These are phyloP conservation scores for Fonsecaea erecta DNA, from an alignment of 2,329 filamentous ascomycete genomes.

Conservation along the genomic window DNA sequence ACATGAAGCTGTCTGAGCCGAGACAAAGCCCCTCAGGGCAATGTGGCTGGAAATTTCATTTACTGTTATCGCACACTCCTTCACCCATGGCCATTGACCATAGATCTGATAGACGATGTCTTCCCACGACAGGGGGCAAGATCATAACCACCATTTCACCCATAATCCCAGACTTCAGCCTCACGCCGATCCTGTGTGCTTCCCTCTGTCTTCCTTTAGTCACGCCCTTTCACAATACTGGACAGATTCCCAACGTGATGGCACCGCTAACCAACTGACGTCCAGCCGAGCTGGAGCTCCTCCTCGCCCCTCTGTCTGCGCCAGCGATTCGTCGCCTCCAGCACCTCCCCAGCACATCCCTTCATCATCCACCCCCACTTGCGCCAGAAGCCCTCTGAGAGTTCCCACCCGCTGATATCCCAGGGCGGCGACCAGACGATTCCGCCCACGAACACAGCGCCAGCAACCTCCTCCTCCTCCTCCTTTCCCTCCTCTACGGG, in stretches of 20 bases:
- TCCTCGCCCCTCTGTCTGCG: conserved; percentile 29
- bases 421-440: conserved; percentile 52
- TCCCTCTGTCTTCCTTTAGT: background rate
- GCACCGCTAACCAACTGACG: no score
- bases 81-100: background rate
- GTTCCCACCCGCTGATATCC: conserved; percentile 49
- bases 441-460: conserved; percentile 38
- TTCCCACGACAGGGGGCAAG: background rate
- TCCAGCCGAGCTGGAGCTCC: background rate
- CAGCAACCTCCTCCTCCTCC: background rate
- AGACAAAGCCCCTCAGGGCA: background rate
- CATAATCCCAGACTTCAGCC: background rate
- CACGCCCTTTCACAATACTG: background rate
- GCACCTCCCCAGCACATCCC: conserved; percentile 24
- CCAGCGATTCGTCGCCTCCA: conserved; percentile 37
- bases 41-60: background rate
- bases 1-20: background rate
- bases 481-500: no score
- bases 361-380: conserved; percentile 38
- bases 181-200: background rate
- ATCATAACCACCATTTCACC: background rate
- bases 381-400: conserved; percentile 48
- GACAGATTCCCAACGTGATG: no score
- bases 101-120: conserved; percentile 3
- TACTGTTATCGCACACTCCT: conserved; percentile 31